phyloP scores from a whole-genome alignment of 176 grass and related monocot genomes.

The Tillandsia fasciculata region DNA sequence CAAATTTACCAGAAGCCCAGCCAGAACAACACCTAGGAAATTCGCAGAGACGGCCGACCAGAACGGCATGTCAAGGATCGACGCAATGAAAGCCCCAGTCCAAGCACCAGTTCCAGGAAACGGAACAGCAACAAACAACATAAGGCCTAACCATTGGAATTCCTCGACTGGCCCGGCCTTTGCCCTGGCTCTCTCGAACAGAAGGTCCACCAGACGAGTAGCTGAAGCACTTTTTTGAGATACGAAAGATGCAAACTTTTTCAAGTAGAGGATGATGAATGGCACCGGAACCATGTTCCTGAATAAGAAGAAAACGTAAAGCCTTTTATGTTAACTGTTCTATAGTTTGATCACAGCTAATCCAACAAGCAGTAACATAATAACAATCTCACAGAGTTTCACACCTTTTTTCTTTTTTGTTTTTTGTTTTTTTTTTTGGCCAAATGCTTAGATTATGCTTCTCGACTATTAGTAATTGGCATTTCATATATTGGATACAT shows the following conservation, averaged over 20 bases:
- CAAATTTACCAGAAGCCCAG: constrained; percentile 67
- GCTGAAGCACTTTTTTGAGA: constrained; percentile 54
- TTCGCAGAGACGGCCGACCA: constrained; percentile 70
- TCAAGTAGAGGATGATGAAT: constrained; percentile 77
- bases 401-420: too few species aligned
- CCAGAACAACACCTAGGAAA: constrained; percentile 67
- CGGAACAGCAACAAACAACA: constrained; percentile 86
- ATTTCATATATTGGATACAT: neutral
- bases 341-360: neutral
- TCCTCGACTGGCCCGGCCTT: constrained; percentile 82
- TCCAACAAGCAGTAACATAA: too few species aligned
- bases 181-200: constrained; percentile 66
- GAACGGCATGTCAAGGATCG: constrained; percentile 71
- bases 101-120: constrained; percentile 89
- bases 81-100: constrained; percentile 71
- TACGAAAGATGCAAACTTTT: constrained; percentile 56
- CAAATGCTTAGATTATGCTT: too few species aligned
- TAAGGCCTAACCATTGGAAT: constrained; percentile 87
- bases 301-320: constrained; percentile 24
- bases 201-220: constrained; percentile 48
- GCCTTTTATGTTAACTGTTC: neutral
- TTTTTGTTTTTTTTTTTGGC: too few species aligned
- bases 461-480: neutral
- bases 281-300: constrained; percentile 93
- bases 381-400: too few species aligned